These are phyloP conservation scores for Tetradesmus lagerheimii DNA, from an alignment of 139 green algal genomes.

Conservation along the genomic window DNA sequence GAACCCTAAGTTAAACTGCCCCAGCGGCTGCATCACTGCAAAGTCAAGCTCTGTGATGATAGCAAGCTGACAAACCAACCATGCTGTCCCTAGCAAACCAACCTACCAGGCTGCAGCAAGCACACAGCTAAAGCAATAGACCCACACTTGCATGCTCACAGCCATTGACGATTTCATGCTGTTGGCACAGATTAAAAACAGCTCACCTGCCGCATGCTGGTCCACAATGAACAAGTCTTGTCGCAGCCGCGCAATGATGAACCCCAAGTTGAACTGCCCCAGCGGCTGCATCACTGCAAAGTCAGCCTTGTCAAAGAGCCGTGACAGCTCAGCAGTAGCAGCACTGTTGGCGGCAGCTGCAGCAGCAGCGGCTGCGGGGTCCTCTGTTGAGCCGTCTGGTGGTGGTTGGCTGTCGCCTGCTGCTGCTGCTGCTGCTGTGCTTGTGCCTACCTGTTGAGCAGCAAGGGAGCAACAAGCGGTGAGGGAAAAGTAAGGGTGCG, in stretches of 20 bases:
- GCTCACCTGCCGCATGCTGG: slow-evolving; percentile 96
- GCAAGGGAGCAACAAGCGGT: neutral
- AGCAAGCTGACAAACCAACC: no score
- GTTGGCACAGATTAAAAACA: no score
- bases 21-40: slow-evolving; percentile 63
- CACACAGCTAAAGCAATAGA: no score
- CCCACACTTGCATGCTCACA: slow-evolving; percentile 37
- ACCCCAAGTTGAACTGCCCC: slow-evolving; percentile 99
- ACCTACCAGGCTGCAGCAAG: no score
- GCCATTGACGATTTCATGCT: slow-evolving; percentile 92
- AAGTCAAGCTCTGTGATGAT: slow-evolving; percentile 87
- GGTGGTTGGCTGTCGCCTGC: neutral
- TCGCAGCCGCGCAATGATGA: slow-evolving; percentile 86
- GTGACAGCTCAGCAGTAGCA: slow-evolving; percentile 84
- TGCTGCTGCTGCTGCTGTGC: slow-evolving; percentile 16
- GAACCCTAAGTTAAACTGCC: slow-evolving; percentile 99
- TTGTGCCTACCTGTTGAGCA: neutral
- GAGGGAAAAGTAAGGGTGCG: neutral
- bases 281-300: slow-evolving; percentile 80
- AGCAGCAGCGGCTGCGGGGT: neutral
- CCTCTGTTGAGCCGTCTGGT: neutral
- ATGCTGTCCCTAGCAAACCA: no score
- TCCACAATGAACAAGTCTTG: slow-evolving; percentile 98
- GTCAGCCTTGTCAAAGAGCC: slow-evolving; percentile 90
- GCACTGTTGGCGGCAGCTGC: slow-evolving; percentile 47